phyloP scores from a whole-genome alignment of 2,329 filamentous ascomycete species.

The Leptoxyphium fumago region DNA sequence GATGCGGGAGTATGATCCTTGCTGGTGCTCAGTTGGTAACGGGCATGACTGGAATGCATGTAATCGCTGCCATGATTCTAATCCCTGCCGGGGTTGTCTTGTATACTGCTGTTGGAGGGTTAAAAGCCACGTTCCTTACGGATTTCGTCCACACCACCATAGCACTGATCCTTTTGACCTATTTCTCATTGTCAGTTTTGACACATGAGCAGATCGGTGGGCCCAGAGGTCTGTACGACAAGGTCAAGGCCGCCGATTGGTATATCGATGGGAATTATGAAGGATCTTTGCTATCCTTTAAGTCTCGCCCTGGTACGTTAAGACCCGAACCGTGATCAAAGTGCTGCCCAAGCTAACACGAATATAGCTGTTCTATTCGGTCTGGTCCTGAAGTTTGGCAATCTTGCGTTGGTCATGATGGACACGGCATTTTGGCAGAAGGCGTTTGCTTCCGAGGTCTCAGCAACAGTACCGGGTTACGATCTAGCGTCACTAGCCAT shows the following conservation, averaged over 20 bases:
- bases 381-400: constrained; percentile 27
- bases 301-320: constrained; percentile 9
- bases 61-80: constrained; percentile 29
- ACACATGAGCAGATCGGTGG: constrained; percentile 25
- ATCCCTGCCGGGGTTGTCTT: constrained; percentile 26
- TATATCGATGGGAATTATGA: constrained; percentile 25
- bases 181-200: constrained; percentile 30
- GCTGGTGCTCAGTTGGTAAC: constrained; percentile 31
- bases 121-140: constrained; percentile 29
- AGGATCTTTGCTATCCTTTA: constrained; percentile 27
- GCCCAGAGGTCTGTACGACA: constrained; percentile 25
- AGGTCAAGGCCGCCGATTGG: constrained; percentile 24
- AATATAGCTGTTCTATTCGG: constrained; percentile 28
- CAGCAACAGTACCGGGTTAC: constrained; percentile 24
- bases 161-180: constrained; percentile 30
- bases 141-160: constrained; percentile 28
- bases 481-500: constrained; percentile 32
- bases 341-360: no score
- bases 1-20: constrained; percentile 27
- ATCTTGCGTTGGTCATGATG: constrained; percentile 21
- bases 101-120: constrained; percentile 23
- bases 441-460: constrained; percentile 26
- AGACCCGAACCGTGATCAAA: no score
- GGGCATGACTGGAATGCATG: constrained; percentile 27
- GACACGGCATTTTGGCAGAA: constrained; percentile 34